phyloP scores from a whole-genome alignment of 2,329 filamentous ascomycete species.

The Penicillium vulpinum region DNA sequence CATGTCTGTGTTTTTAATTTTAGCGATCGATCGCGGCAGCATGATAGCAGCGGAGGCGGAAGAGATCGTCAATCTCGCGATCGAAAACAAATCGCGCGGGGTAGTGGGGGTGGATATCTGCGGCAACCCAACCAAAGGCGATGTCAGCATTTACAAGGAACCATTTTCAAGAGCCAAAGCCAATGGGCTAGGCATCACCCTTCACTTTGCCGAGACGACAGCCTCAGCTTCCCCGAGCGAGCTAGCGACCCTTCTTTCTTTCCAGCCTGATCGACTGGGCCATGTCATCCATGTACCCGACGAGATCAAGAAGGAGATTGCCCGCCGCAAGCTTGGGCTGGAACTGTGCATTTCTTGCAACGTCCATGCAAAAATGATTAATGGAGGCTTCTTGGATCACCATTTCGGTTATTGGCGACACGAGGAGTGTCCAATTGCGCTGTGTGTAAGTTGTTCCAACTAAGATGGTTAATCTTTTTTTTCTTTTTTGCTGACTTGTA shows the following conservation, averaged over 20 bases:
- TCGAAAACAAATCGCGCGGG: constrained; percentile 52
- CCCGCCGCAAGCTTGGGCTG: constrained; percentile 58
- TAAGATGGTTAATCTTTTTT: background rate
- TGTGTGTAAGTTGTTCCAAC: constrained; percentile 61
- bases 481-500: background rate
- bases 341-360: constrained; percentile 82
- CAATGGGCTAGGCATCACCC: constrained; percentile 62
- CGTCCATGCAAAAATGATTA: constrained; percentile 71
- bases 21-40: constrained; percentile 72
- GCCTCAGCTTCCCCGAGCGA: constrained; percentile 60
- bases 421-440: constrained; percentile 60
- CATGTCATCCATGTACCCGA: constrained; percentile 76
- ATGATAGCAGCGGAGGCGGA: constrained; percentile 58
- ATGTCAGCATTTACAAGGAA: constrained; percentile 59
- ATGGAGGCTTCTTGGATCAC: constrained; percentile 65
- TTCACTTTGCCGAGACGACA: constrained; percentile 75
- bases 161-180: constrained; percentile 60
- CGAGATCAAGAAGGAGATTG: constrained; percentile 58
- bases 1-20: constrained; percentile 66
- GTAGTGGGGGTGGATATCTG: constrained; percentile 78
- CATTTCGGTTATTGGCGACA: constrained; percentile 75
- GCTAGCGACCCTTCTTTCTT: constrained; percentile 64
- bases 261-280: constrained; percentile 67
- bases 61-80: constrained; percentile 65
- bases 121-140: constrained; percentile 68